These are phyloP conservation scores for Pelargonium myrrhifolium DNA, from an alignment of 441 rosid species.

Conservation along the genomic window DNA sequence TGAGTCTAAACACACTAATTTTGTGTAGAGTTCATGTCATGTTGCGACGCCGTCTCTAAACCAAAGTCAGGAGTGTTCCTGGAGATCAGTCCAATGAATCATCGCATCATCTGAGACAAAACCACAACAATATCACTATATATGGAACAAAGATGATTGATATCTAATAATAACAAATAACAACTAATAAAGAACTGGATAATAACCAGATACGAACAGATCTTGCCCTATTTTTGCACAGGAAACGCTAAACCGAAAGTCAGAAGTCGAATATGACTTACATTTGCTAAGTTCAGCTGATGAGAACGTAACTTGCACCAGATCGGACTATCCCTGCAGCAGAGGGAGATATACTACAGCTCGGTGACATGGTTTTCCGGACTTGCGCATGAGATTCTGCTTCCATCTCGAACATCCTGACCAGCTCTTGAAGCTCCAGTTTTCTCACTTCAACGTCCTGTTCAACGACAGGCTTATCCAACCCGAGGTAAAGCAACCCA, in stretches of 20 bases:
- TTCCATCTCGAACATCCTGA: conserved; percentile 44
- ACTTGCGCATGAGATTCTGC: conserved; percentile 57
- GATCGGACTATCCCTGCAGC: conserved; percentile 28
- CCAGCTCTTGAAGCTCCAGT: conserved; percentile 51
- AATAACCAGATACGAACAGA: too few relatives aligned
- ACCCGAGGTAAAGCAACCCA: conserved; percentile 45
- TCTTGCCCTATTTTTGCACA: too few relatives aligned
- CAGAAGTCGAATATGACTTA: neutral
- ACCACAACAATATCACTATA: too few relatives aligned
- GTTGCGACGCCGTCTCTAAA: too few relatives aligned
- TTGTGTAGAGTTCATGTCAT: too few relatives aligned
- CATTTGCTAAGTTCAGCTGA: conserved; percentile 22
- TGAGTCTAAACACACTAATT: too few relatives aligned
- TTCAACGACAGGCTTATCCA: conserved; percentile 39
- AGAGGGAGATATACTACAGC: conserved; percentile 26
- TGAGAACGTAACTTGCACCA: conserved; percentile 36
- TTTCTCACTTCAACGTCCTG: conserved; percentile 39
- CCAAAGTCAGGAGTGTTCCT: too few relatives aligned
- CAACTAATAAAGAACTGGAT: too few relatives aligned
- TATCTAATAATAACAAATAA: too few relatives aligned
- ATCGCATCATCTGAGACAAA: too few relatives aligned
- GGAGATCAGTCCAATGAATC: too few relatives aligned
- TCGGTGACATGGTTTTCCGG: conserved; percentile 27
- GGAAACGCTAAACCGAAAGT: neutral
- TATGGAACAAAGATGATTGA: too few relatives aligned